Evolutionary conservation across 1,139 yeast genomes (phyloP).

Genomic region (Suhomyces wounanorum): DNA sequence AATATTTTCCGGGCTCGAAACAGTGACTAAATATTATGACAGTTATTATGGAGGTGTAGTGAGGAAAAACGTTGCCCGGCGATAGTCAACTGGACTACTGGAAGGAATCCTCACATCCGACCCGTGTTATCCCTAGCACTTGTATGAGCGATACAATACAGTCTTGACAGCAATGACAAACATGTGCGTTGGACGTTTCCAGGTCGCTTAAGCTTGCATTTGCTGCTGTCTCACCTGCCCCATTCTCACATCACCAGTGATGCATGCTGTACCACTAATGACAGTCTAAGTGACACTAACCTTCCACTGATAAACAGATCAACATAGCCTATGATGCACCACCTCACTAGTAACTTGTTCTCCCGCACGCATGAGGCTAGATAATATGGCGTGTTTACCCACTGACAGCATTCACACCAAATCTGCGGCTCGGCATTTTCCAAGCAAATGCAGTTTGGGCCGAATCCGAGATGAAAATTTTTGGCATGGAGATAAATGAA

Average conservation of each 20-base stretch:
- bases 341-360: too few relatives aligned
- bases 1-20: neutral
- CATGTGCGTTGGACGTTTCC: too few relatives aligned
- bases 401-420: too few relatives aligned
- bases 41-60: neutral
- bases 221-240: neutral
- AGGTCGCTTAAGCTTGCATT: too few relatives aligned
- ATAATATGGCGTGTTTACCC: neutral
- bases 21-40: too few relatives aligned
- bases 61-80: neutral
- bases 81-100: neutral
- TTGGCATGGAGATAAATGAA: neutral
- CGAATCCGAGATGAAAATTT: neutral
- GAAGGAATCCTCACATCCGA: neutral
- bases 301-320: neutral
- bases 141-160: too few relatives aligned
- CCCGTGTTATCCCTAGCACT: too few relatives aligned
- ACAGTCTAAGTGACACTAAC: neutral
- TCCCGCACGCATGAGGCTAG: neutral
- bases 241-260: neutral
- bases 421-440: too few relatives aligned
- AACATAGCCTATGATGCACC: too few relatives aligned
- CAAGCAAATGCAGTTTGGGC: neutral
- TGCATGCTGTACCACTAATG: neutral
- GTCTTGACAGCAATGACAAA: too few relatives aligned